phyloP scores from a whole-genome alignment of 495 filamentous ascomycete species.

The Hyphodiscus hymeniophilus region DNA sequence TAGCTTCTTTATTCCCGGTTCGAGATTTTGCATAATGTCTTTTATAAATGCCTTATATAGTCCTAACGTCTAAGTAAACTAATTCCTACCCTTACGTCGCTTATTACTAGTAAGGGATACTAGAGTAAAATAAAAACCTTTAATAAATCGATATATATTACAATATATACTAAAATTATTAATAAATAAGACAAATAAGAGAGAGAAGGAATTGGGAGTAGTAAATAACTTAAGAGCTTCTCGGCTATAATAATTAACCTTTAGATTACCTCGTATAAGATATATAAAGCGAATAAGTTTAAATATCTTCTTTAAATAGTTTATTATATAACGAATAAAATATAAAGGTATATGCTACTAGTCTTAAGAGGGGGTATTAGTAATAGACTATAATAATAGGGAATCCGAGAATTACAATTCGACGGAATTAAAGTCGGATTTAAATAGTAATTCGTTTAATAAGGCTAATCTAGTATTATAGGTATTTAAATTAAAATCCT shows the following conservation, averaged over 20 bases:
- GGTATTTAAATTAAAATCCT: not conserved
- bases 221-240: not conserved
- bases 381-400: no score
- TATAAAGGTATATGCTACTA: no score
- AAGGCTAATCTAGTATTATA: not conserved
- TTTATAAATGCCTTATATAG: not conserved
- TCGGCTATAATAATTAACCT: not conserved
- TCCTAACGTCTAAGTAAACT: not conserved
- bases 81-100: not conserved
- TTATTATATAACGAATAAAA: not conserved
- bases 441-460: no score
- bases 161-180: not conserved
- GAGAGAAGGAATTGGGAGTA: not conserved
- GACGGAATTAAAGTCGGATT: no score
- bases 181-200: not conserved
- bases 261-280: not conserved
- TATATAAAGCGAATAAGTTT: not conserved
- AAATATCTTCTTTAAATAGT: not conserved
- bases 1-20: not conserved
- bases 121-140: not conserved
- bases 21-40: not conserved
- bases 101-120: not conserved
- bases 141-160: not conserved
- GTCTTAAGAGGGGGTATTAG: no score
- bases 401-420: no score